These are phyloP conservation scores for Tulasnella sp. DNA, from an alignment of 768 basidiomycete genomes.

Conservation along the genomic window DNA sequence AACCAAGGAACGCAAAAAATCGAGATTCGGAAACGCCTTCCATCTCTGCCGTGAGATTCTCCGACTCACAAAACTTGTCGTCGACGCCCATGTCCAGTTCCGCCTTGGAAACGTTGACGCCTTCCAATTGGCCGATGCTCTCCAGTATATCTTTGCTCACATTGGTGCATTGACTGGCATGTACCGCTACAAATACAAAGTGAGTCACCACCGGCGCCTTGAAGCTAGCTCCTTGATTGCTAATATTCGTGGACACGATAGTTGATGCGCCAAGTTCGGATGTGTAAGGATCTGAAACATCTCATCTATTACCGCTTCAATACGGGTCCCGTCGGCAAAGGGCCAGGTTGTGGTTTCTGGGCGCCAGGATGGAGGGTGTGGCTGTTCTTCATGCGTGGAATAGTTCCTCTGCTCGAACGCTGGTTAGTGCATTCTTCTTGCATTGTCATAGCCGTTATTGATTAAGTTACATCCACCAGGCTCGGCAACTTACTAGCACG, in stretches of 20 bases:
- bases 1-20: slow-evolving; percentile 99
- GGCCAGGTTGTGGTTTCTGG: slow-evolving; percentile 99
- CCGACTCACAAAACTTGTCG: slow-evolving; percentile 93
- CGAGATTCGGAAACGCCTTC: slow-evolving; percentile 98
- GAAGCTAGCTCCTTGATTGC: not conserved
- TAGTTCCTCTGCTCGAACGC: slow-evolving; percentile 90
- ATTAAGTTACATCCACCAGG: slow-evolving; percentile 27
- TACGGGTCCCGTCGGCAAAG: slow-evolving; percentile 98
- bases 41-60: slow-evolving; percentile 96
- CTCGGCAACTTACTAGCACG: slow-evolving; percentile 93
- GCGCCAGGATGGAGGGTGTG: slow-evolving; percentile 99
- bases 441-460: not conserved
- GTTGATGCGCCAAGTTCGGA: slow-evolving; percentile 98
- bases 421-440: slow-evolving; percentile 41
- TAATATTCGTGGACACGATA: slow-evolving; percentile 23
- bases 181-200: slow-evolving; percentile 99
- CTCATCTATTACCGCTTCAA: slow-evolving; percentile 98
- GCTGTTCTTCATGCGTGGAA: slow-evolving; percentile 99
- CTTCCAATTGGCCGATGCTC: slow-evolving; percentile 95
- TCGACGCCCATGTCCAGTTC: slow-evolving; percentile 97
- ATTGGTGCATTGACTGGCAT: slow-evolving; percentile 97
- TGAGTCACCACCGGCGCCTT: slow-evolving; percentile 23
- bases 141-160: slow-evolving; percentile 96
- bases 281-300: slow-evolving; percentile 99
- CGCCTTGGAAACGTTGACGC: slow-evolving; percentile 97